Evolutionary conservation across 2,329 filamentous ascomycete genomes (phyloP).

Genomic region (Trichophyton simii): DNA sequence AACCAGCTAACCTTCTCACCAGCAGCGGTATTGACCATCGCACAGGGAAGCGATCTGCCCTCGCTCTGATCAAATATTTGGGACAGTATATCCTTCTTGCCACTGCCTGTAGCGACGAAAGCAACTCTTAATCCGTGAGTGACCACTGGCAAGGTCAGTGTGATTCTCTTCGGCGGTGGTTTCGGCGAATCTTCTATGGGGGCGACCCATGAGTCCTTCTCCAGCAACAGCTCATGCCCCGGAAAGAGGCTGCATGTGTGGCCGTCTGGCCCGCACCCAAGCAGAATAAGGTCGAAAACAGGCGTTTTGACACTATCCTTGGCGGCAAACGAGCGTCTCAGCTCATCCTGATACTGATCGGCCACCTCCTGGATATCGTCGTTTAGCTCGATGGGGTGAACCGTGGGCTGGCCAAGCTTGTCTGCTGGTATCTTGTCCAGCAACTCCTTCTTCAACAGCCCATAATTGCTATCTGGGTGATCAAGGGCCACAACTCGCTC

Average conservation of each 20-base stretch:
- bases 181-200: conserved; percentile 90
- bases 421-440: conserved; percentile 71
- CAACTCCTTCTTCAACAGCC: conserved; percentile 71
- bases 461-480: conserved; percentile 90
- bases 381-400: conserved; percentile 69
- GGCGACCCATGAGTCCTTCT: conserved; percentile 82
- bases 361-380: conserved; percentile 83
- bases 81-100: conserved; percentile 87
- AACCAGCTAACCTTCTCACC: conserved; percentile 93
- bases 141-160: conserved; percentile 80
- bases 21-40: conserved; percentile 70
- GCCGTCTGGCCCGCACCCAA: conserved; percentile 89
- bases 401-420: conserved; percentile 48
- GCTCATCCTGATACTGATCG: conserved; percentile 79
- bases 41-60: conserved; percentile 63
- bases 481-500: conserved; percentile 88
- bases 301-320: conserved; percentile 90
- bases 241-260: conserved; percentile 97
- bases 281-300: conserved; percentile 84
- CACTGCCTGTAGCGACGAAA: conserved; percentile 79
- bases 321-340: conserved; percentile 76
- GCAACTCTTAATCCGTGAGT: conserved; percentile 74
- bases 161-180: conserved; percentile 81
- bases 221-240: conserved; percentile 70
- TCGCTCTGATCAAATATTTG: conserved; percentile 75